Percentiles rank a stretch among this genome's conserved stretches.
These are phyloP conservation scores for Pseudoturritis turrita DNA, from an alignment of 345 rosid species.

Conservation along the genomic window DNA sequence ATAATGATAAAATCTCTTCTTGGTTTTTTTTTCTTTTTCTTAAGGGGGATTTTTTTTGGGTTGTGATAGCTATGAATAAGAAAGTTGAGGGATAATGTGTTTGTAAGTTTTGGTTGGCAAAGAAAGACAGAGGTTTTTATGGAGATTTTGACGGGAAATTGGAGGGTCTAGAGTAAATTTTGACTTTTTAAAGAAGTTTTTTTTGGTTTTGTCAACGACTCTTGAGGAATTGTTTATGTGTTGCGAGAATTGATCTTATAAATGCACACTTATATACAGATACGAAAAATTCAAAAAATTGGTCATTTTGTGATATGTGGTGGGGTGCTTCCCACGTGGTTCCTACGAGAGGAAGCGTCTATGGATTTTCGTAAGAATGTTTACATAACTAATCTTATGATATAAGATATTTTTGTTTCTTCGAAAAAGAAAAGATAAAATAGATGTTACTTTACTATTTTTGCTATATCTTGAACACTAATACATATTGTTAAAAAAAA, in stretches of 20 bases:
- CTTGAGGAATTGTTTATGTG: conserved; percentile 18
- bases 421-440: background rate
- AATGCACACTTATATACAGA: conserved; percentile 11
- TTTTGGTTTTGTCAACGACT: conserved; percentile 13
- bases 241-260: background rate
- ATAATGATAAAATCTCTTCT: conserved; percentile 2
- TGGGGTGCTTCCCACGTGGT: conserved; percentile 27
- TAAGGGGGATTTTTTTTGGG: background rate
- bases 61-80: conserved; percentile 16
- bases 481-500: background rate
- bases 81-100: conserved; percentile 14
- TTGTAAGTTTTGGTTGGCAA: conserved; percentile 25
- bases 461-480: background rate
- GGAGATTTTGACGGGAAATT: conserved; percentile 20
- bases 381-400: background rate
- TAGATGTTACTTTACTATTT: background rate
- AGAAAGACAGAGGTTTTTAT: conserved; percentile 9
- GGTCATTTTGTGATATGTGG: conserved; percentile 16
- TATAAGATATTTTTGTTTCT: background rate
- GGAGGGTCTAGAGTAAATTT: conserved; percentile 15
- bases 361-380: background rate
- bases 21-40: background rate
- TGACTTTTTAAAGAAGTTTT: conserved; percentile 2
- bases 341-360: conserved; percentile 13
- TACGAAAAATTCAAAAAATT: background rate